Evolutionary conservation across 139 green algal genomes (phyloP), one percentile per base, ranked within the genome.

Genomic region (Mesostigma viride): DNA sequence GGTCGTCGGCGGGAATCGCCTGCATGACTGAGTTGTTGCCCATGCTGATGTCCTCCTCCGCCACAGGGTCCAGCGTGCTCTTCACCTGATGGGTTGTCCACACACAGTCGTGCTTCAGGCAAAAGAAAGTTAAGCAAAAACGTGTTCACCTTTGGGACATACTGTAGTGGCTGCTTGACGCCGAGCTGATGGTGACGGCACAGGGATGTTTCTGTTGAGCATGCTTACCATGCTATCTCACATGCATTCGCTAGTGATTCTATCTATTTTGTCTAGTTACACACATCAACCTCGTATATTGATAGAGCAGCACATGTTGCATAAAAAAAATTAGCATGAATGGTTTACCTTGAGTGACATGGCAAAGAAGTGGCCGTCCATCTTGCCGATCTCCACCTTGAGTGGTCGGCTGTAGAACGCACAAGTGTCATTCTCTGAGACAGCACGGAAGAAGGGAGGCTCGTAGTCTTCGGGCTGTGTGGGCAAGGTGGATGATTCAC

Each of bases 341-440:
- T 28, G 22, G 68, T 62, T 74, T 64, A 53, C 68, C 64, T 75
- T 75, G 20, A 75, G 36, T 30, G 68, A 35, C 51, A 75, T 36
- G 24, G 33, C 34, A 24, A 66, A 75, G 60, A 73, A 48, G 22
- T 58, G 56, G 35, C 63, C 72, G 35, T 75, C 33, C 22, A 75
- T 62, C 53, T 75, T 62, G 11, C 68, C 68, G 24, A 75, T 53
- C 56, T 76, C 73, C 63, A 76, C 73, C 45, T 66, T 76, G 48
- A 76, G 34, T 66, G 70, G 70, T 11, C 26, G 67, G 17, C 30
- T 61, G 45, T 51, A 46, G 35, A 58, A 76, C 22, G 47, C 31
- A 20, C 66, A 22, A 28, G 73, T 33, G 14, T 76, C 64, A 33
- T 73, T 45, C n/a, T 32, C 14, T 30, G 5, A 28, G 14, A 24